phyloP scores from a whole-genome alignment of 805 yeast species.

The Diddensiella santjacobensis region DNA sequence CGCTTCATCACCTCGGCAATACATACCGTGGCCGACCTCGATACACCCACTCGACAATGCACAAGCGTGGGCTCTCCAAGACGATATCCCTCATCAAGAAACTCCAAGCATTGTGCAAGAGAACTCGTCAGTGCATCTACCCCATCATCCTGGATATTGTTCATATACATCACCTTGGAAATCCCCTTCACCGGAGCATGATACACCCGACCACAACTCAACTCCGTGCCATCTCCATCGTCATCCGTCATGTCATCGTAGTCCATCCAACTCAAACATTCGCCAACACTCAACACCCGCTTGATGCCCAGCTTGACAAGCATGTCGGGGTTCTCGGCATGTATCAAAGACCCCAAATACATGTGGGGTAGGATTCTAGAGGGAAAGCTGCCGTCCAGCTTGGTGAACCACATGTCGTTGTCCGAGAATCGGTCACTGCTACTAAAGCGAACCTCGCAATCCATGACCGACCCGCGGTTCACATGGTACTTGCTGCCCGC shows the following conservation, averaged over 20 bases:
- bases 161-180: constrained; percentile 54
- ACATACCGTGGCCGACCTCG: constrained; percentile 91
- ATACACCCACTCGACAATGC: constrained; percentile 95
- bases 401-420: constrained; percentile 29
- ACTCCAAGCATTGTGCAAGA: constrained; percentile 60
- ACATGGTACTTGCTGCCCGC: constrained; percentile 11
- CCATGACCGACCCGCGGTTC: constrained; percentile 18
- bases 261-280: constrained; percentile 60
- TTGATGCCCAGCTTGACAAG: constrained; percentile 63
- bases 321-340: constrained; percentile 70
- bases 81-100: constrained; percentile 53
- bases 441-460: background rate
- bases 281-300: constrained; percentile 84
- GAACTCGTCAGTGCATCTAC: constrained; percentile 67
- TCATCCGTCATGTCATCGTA: constrained; percentile 9
- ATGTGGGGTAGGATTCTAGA: constrained; percentile 78
- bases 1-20: constrained; percentile 92
- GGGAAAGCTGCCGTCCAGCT: constrained; percentile 66
- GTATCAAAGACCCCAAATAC: constrained; percentile 78
- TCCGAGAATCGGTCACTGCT: background rate
- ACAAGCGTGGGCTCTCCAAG: constrained; percentile 56
- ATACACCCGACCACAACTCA: constrained; percentile 2
- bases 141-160: constrained; percentile 86
- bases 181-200: constrained; percentile 31
- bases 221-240: constrained; percentile 1